These are phyloP conservation scores for Phytophthora fragariae DNA, from an alignment of 352 stramenopile species.

Conservation along the genomic window DNA sequence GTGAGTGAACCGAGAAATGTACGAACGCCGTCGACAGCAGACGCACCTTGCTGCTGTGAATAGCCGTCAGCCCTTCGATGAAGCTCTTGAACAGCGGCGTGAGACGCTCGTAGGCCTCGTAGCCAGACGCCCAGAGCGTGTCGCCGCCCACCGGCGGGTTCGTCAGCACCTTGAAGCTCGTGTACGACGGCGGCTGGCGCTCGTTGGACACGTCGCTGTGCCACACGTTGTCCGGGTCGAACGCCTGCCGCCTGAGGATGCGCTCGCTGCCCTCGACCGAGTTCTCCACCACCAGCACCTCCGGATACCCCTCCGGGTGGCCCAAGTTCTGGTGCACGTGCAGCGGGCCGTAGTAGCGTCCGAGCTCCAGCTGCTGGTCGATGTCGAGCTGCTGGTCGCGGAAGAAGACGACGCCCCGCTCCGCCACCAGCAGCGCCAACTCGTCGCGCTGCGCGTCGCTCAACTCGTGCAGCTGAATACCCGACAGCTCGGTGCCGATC, in stretches of 20 bases:
- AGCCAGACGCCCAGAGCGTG: conserved; percentile 2
- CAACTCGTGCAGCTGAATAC: conserved; percentile 4
- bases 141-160: not conserved
- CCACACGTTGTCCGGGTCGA: not conserved
- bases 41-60: not conserved
- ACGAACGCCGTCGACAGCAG: too few species aligned
- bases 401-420: conserved; percentile 5
- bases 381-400: conserved; percentile 1
- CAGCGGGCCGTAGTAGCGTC: conserved; percentile 6
- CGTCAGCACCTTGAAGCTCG: not conserved
- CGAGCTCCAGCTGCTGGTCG: conserved; percentile 2
- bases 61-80: not conserved
- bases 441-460: not conserved
- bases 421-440: conserved; percentile 5
- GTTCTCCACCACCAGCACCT: conserved; percentile 7
- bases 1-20: too few species aligned
- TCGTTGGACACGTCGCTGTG: too few species aligned
- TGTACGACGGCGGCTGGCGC: too few species aligned
- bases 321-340: conserved; percentile 7
- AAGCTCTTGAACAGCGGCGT: not conserved
- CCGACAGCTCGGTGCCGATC: conserved; percentile 7
- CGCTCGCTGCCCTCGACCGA: conserved; percentile 1
- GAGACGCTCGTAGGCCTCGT: conserved; percentile 1
- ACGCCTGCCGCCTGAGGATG: not conserved
- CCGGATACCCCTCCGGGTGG: not conserved